These are phyloP conservation scores for Gleditsia sinensis DNA, from an alignment of 306 rosid species.

Conservation along the genomic window DNA sequence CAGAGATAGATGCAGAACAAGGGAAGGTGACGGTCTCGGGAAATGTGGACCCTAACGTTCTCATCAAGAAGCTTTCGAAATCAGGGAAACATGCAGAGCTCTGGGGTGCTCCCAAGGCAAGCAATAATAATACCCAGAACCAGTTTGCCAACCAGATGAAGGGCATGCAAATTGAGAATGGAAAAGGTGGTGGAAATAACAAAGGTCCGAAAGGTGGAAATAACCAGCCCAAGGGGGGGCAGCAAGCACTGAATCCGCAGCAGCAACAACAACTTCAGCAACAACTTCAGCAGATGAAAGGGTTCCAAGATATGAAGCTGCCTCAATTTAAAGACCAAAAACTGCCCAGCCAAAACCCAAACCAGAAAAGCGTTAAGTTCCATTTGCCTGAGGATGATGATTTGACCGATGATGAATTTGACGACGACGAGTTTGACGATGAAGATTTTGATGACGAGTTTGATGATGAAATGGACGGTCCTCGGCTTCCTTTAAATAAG, in stretches of 20 bases:
- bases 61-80: constrained; percentile 83
- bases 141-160: constrained; percentile 60
- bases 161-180: constrained; percentile 62
- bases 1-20: constrained; percentile 86
- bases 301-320: constrained; percentile 70
- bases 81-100: constrained; percentile 92
- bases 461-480: constrained; percentile 59
- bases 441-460: constrained; percentile 3
- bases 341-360: constrained; percentile 42
- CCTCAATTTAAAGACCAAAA: constrained; percentile 69
- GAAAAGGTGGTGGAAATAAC: constrained; percentile 45
- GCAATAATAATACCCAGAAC: constrained; percentile 42
- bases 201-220: constrained; percentile 57
- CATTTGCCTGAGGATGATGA: constrained; percentile 52
- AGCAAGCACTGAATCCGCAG: constrained; percentile 42
- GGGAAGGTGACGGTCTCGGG: constrained; percentile 92
- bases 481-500: constrained; percentile 37
- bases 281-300: constrained; percentile 74
- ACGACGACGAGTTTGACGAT: constrained; percentile 35
- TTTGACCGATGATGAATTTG: constrained; percentile 54
- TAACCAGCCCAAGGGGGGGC: constrained; percentile 54
- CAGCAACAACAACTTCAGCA: constrained; percentile 34
- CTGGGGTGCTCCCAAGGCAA: constrained; percentile 69
- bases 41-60: constrained; percentile 77
- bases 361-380: constrained; percentile 62